These are phyloP conservation scores for Leccinum sublutescens DNA, from an alignment of 768 basidiomycete species.

Conservation along the genomic window DNA sequence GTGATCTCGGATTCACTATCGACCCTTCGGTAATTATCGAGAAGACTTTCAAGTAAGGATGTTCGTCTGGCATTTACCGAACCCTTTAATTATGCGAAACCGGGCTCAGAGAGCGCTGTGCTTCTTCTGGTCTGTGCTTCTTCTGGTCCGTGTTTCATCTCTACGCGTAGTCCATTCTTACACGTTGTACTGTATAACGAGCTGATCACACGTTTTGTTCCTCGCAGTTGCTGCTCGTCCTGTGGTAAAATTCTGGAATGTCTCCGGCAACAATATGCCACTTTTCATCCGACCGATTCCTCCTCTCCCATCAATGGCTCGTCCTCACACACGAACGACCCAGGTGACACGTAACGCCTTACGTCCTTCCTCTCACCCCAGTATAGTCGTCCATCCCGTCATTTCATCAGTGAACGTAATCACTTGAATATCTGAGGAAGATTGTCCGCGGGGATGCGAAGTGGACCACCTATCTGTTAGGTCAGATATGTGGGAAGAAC, in stretches of 20 bases:
- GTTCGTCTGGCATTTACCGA: conserved; percentile 18
- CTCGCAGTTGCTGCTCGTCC: conserved; percentile 53
- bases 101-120: neutral
- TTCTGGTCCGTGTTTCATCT: conserved; percentile 18
- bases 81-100: conserved; percentile 23
- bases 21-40: conserved; percentile 55
- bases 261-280: conserved; percentile 60
- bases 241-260: conserved; percentile 53
- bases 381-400: conserved; percentile 14
- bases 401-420: conserved; percentile 20
- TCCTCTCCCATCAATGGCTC: conserved; percentile 4
- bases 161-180: conserved; percentile 13
- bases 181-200: conserved; percentile 4
- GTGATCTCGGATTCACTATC: conserved; percentile 54
- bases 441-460: conserved; percentile 24
- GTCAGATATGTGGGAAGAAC: conserved; percentile 26
- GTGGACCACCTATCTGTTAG: conserved; percentile 18
- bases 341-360: conserved; percentile 16
- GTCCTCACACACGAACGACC: conserved; percentile 8
- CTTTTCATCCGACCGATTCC: conserved; percentile 42
- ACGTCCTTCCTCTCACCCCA: conserved; percentile 11
- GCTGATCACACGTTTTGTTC: conserved; percentile 15
- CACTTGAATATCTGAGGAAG: conserved; percentile 3
- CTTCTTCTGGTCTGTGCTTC: conserved; percentile 17
- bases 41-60: conserved; percentile 60